phyloP scores from a whole-genome alignment of 1,284 basidiomycete genomes.

The Ustilago crameri region DNA sequence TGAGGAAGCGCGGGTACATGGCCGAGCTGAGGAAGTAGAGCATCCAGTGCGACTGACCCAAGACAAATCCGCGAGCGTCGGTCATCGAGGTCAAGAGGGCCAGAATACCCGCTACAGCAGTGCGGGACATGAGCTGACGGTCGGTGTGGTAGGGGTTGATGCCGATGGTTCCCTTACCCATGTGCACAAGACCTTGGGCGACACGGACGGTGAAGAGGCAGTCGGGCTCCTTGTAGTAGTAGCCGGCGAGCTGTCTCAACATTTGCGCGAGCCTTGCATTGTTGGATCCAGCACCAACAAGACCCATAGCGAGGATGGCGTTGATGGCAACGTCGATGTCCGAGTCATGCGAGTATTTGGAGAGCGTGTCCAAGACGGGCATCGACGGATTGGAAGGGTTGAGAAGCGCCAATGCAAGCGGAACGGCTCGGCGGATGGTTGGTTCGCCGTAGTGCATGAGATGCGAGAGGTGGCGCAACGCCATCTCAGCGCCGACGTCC shows the following conservation, averaged over 20 bases:
- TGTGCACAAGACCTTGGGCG: conserved; percentile 94
- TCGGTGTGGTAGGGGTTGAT: conserved; percentile 97
- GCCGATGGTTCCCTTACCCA: conserved; percentile 99
- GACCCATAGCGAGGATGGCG: conserved; percentile 98
- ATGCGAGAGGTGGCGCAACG: conserved; percentile 65
- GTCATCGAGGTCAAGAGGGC: conserved; percentile 91
- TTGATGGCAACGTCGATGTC: conserved; percentile 95
- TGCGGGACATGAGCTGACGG: conserved; percentile 86
- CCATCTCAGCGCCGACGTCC: conserved; percentile 94
- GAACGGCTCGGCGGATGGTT: conserved; percentile 89
- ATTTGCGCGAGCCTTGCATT: conserved; percentile 97
- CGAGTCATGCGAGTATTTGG: conserved; percentile 99
- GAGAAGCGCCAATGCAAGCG: conserved; percentile 92
- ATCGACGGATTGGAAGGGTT: conserved; percentile 95
- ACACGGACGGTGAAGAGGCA: conserved; percentile 96
- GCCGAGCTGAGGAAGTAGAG: conserved; percentile 92
- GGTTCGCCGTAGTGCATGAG: conserved; percentile 97
- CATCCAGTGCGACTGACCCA: conserved; percentile 99
- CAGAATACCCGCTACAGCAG: conserved; percentile 90
- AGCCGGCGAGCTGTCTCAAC: conserved; percentile 93
- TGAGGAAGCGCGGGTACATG: conserved; percentile 98
- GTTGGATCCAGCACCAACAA: conserved; percentile 97
- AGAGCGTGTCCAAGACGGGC: conserved; percentile 94
- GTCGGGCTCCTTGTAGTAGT: conserved; percentile 97
- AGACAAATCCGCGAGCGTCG: conserved; percentile 90